phyloP scores from a whole-genome alignment of 148 eudicot genomes.

The Beta vulgaris region DNA sequence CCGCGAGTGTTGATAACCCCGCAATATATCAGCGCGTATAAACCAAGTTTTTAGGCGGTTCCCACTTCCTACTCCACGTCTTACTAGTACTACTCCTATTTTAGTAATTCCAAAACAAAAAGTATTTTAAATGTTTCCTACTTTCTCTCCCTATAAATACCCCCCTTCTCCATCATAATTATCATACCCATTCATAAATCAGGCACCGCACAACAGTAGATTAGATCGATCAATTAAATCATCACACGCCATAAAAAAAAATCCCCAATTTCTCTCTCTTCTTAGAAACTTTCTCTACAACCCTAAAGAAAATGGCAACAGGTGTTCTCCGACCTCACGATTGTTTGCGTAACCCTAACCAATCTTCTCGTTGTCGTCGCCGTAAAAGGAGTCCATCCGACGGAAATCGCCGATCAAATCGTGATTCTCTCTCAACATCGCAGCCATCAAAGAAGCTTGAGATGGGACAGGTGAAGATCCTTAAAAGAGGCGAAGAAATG shows the following conservation, averaged over 20 bases:
- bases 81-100: too few species aligned
- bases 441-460: slow-evolving; percentile 23
- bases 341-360: slow-evolving; percentile 2
- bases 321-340: slow-evolving; percentile 36
- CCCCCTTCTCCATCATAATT: too few species aligned
- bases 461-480: slow-evolving; percentile 46
- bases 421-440: slow-evolving; percentile 9
- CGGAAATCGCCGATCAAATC: background rate
- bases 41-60: too few species aligned
- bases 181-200: too few species aligned
- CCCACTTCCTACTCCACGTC: too few species aligned
- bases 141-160: background rate
- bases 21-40: too few species aligned
- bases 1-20: too few species aligned
- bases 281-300: background rate
- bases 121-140: too few species aligned
- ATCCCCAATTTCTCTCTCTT: background rate
- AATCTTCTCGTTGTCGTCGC: slow-evolving; percentile 25
- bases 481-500: slow-evolving; percentile 48
- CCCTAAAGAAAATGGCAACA: slow-evolving; percentile 37
- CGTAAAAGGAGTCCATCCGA: slow-evolving; percentile 37
- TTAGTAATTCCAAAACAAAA: too few species aligned
- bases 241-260: background rate
- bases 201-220: too few species aligned
- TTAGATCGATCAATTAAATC: background rate